These are phyloP conservation scores for Amorphotheca resinae DNA, from an alignment of 495 filamentous ascomycete genomes.

Conservation along the genomic window DNA sequence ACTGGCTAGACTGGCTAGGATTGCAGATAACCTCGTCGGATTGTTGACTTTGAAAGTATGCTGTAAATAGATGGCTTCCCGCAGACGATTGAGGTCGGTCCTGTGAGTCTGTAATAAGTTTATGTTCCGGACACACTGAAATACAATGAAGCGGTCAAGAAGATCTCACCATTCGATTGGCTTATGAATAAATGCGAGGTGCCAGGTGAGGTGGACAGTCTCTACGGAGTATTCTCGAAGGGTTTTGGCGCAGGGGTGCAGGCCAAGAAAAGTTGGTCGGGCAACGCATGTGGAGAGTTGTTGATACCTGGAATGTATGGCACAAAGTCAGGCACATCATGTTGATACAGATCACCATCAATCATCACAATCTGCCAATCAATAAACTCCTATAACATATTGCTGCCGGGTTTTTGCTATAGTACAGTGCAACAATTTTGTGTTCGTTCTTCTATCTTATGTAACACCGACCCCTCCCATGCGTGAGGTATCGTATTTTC, in stretches of 20 bases:
- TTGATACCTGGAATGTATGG: too few relatives aligned
- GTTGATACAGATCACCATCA: too few relatives aligned
- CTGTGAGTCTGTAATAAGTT: neutral
- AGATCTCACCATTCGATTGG: neutral
- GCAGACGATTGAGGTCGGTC: neutral
- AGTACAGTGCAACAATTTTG: conserved; percentile 19
- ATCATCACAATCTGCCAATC: too few relatives aligned
- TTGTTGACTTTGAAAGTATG: neutral
- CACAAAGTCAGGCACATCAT: too few relatives aligned
- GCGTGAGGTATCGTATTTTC: conserved; percentile 8
- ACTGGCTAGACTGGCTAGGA: neutral
- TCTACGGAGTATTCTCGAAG: neutral
- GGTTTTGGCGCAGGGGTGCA: neutral
- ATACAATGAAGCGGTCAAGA: neutral
- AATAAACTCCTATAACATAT: too few relatives aligned
- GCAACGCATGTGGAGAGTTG: neutral
- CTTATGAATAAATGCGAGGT: neutral
- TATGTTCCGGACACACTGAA: neutral
- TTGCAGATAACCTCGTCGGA: neutral
- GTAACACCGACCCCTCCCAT: conserved; percentile 11
- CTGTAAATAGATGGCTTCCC: neutral
- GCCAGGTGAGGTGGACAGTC: neutral
- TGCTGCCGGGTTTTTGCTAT: conserved; percentile 12
- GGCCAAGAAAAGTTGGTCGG: neutral
- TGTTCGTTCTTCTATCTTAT: conserved; percentile 20